Conservation (phyloP, 805 yeast species). For the Wickerhamia fluorescens region DNA sequence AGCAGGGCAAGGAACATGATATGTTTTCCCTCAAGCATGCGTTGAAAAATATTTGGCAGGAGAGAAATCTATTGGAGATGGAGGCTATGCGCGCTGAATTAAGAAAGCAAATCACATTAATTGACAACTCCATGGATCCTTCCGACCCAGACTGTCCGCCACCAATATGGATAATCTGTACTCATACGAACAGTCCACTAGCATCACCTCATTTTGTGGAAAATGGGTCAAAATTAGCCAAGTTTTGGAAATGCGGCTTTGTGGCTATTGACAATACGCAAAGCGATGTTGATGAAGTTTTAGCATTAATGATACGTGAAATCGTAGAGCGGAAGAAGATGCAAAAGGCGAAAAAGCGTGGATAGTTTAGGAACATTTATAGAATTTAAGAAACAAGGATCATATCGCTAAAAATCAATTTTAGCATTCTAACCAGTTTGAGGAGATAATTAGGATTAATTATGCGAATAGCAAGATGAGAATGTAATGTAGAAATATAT, state of each 20-base stretch:
- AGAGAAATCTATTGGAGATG: slow-evolving; percentile 18
- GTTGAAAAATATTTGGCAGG: slow-evolving; percentile 52
- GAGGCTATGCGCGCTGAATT: slow-evolving; percentile 18
- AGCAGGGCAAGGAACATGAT: slow-evolving; percentile 61
- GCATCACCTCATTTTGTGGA: slow-evolving; percentile 56
- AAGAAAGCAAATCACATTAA: slow-evolving; percentile 22
- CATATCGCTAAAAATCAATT: too few relatives aligned
- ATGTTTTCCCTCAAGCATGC: slow-evolving; percentile 53
- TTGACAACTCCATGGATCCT: slow-evolving; percentile 26
- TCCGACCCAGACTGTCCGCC: slow-evolving; percentile 41
- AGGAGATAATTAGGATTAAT: too few relatives aligned
- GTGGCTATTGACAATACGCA: slow-evolving; percentile 53
- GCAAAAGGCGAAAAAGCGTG: slow-evolving; percentile 7
- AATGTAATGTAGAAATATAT: too few relatives aligned
- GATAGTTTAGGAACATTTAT: slow-evolving; percentile 6
- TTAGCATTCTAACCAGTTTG: too few relatives aligned
- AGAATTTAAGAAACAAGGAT: neutral
- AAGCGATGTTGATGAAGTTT: slow-evolving; percentile 47
- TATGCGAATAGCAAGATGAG: too few relatives aligned
- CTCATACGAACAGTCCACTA: slow-evolving; percentile 50
- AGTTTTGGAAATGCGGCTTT: slow-evolving; percentile 60
- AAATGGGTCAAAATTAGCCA: slow-evolving; percentile 51
- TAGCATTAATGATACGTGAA: slow-evolving; percentile 55
- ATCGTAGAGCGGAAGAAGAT: slow-evolving; percentile 39
- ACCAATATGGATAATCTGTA: slow-evolving; percentile 61